Evolutionary conservation across 1,284 basidiomycete genomes (phyloP), one percentile per base, ranked within the genome.

Genomic region (Leccinum subspadiceum): DNA sequence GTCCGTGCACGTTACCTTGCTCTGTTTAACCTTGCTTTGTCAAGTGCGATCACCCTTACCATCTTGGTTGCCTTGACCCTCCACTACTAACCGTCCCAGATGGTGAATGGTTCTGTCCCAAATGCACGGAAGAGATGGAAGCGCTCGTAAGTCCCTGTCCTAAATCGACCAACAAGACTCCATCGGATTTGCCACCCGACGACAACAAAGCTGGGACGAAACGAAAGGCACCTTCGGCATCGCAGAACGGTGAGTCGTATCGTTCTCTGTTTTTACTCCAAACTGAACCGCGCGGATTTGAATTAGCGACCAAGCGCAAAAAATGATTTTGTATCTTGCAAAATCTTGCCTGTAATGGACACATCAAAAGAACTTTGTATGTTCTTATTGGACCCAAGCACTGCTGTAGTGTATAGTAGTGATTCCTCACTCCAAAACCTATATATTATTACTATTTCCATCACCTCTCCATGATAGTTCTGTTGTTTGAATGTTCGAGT

Each of bases 91-190:
- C 79, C 1, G 78, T 96, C 13, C 96, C 96, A 0, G 91, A 93
- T 22, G 95, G 92, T 39, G 92, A 95, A 73, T 96, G 94, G 94
- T 96, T 95, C 80, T 96, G 93, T 69, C 86, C 90, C 0, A 78
- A 81, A 54, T 96, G 93, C 52, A 61, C 56, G 5, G 57, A 60
- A 51, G 73, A 72, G 52, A 68, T 67, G 60, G 15, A 15, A 64
- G 69, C 69, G 44, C 70, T 73, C 13, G 68, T 66, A 41, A 64
- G 15, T 57, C 52, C 58, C 12, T 53, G 62, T 29, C 50, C 61
- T 29, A 64, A 66, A 51, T 0, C 56, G n/a, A 44, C 61, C 9
- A 57, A 62, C 44, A 64, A 63, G 24, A 53, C 35, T 37, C 20
- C 33, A 17, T 33, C 5, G 9, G 56, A n/a, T 22, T 20, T 24